Evolutionary conservation across 805 yeast genomes (phyloP), one percentile per base, ranked within the genome.

Genomic region (Metschnikowia amazonensis): DNA sequence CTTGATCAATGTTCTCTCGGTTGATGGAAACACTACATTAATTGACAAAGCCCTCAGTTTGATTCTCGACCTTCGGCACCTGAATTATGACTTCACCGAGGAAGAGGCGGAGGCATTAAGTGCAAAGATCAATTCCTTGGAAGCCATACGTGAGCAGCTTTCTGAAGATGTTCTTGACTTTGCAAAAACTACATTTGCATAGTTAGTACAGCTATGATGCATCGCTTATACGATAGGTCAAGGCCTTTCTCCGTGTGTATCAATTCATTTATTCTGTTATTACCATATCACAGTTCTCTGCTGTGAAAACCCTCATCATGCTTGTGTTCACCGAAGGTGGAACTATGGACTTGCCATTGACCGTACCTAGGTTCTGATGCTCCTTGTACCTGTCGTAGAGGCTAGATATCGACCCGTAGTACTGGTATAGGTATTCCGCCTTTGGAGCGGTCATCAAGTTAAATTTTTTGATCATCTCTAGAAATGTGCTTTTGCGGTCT

Each of bases 31-130:
- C 50, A 54, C 78, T 11, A 77, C 77, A 14, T 66, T 81, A 33
- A 67, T 78, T 23, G 90, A 84, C 52, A 80, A 80, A 60, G 72
- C 77, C 0, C 61, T 84, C 49, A 72, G 74, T 46, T 65, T 82
- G 21, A 53, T 84, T 16, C 57, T 72, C 1, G 75, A 74, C 27
- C 62, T 84, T 49, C 63, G 75, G 17, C 54, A 67, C 6, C 50
- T 56, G 43, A 66, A 69, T 11, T 80, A 74, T 56, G 53, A 63
- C 37, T 83, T 82, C 53, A 66, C 63, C 23, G 63, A 66, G 0
- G 64, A 57, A 0, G 86, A 82, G 55, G 44, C 66, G 10, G 48
- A 47, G 0, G 55, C 59, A 29, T 63, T 82, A 21, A 52, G 60
- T 5, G 46, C 48, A 3, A 74, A 69, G 3, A 66, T 77, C 42